phyloP scores from a whole-genome alignment of 1,139 yeast genomes.

The Eremothecium cymbalariae region DNA sequence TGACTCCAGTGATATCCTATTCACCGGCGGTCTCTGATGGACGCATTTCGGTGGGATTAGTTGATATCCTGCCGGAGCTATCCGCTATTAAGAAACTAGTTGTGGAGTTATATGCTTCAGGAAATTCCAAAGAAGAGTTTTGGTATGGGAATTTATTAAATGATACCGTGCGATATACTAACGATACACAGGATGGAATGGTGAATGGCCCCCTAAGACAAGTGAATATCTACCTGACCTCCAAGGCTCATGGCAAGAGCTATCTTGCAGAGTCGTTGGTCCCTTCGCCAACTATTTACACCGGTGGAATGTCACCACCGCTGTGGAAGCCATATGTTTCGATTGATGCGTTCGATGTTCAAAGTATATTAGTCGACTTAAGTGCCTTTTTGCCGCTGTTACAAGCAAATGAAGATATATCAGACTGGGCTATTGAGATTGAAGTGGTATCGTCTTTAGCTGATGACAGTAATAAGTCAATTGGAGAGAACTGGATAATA shows the following conservation, averaged over 20 bases:
- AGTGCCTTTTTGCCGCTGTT: constrained; percentile 58
- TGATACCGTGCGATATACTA: constrained; percentile 36
- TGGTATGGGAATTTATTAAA: constrained; percentile 68
- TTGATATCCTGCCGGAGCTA: constrained; percentile 6
- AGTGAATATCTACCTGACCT: constrained; percentile 41
- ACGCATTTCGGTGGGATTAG: constrained; percentile 10
- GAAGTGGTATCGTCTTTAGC: constrained; percentile 54
- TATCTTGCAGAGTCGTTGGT: constrained; percentile 28
- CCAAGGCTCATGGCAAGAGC: constrained; percentile 9
- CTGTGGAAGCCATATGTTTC: constrained; percentile 77
- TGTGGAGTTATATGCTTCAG: constrained; percentile 59
- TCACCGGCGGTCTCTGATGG: constrained; percentile 11
- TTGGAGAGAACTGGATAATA: constrained; percentile 63
- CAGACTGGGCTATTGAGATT: constrained; percentile 34
- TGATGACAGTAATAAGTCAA: constrained; percentile 32
- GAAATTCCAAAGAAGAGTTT: constrained; percentile 73
- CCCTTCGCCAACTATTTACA: constrained; percentile 57
- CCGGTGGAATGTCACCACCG: constrained; percentile 74
- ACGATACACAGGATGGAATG: constrained; percentile 36
- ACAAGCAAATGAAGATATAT: constrained; percentile 31
- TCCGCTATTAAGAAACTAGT: constrained; percentile 5
- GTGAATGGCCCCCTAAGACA: constrained; percentile 63
- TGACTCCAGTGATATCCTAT: constrained; percentile 11
- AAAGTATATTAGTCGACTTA: constrained; percentile 55
- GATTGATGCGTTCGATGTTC: constrained; percentile 62